A percentile compares a stretch with the other conserved stretches of the same genome.
Evolutionary conservation across 768 basidiomycete genomes (phyloP).

Genomic region (Tubosaeta sp.): DNA sequence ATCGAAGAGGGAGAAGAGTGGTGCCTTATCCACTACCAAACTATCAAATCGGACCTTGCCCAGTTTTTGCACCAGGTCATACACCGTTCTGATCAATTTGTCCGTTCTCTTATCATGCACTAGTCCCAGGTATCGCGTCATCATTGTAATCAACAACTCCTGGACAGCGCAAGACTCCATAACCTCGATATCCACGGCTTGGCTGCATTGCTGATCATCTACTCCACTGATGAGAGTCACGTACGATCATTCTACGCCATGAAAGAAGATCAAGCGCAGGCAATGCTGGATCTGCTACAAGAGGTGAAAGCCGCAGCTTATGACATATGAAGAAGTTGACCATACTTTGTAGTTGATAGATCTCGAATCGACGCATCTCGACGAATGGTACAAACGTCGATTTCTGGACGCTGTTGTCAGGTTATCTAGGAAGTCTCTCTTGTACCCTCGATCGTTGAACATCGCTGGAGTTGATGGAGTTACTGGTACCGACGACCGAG

Average conservation of each 20-base stretch:
- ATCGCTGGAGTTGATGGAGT: slow-evolving; percentile 16
- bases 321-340: neutral
- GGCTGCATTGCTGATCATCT: slow-evolving; percentile 20
- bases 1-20: slow-evolving; percentile 16
- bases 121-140: slow-evolving; percentile 18
- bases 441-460: slow-evolving; percentile 25
- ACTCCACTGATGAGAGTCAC: slow-evolving; percentile 14
- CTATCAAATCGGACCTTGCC: slow-evolving; percentile 13
- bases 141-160: slow-evolving; percentile 16
- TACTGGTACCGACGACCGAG: slow-evolving; percentile 13
- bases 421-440: slow-evolving; percentile 26
- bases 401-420: slow-evolving; percentile 28
- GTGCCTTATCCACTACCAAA: slow-evolving; percentile 22
- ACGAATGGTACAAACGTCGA: slow-evolving; percentile 25
- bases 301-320: slow-evolving; percentile 4
- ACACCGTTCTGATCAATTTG: neutral
- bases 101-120: neutral
- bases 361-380: slow-evolving; percentile 16
- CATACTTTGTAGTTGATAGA: slow-evolving; percentile 17
- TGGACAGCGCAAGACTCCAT: slow-evolving; percentile 12
- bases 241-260: slow-evolving; percentile 19
- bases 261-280: slow-evolving; percentile 20
- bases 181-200: slow-evolving; percentile 21
- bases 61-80: slow-evolving; percentile 12
- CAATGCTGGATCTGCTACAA: slow-evolving; percentile 26